Base-by-base conservation (phyloP, 2,329 filamentous ascomycete species). In the Myrmaecium sp. region DNA sequence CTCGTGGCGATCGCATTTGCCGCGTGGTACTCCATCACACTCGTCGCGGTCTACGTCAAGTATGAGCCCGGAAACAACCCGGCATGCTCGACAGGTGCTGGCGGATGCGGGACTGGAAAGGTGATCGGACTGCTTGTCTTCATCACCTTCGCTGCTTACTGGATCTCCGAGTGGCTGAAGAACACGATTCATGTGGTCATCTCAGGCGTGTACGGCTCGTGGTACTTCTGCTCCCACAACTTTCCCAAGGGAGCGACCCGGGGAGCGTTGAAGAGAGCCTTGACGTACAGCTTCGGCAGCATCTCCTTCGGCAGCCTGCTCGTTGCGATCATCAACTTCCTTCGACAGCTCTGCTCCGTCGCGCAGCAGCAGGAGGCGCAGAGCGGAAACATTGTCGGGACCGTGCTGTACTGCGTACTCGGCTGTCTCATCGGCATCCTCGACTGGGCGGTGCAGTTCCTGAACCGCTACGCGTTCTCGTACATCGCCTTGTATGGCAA, bases 401-500 rank as follows among this genome's bases (percentile, higher is more conserved):
- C 54, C 21, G 67, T 79, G 28, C 44, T 79, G 15, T 80, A 81
- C 47, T 91, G 81, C 48, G 48, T 82, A 25, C 53, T 92, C 1
- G 68, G 74, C 8, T 93, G 81, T 47, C 45, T 94, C 24, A 73
- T 94, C 30, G 57, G 66, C 3, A 43, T 93, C 2, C 55, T 94
- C 2, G 70, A 93, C 38, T 94, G 86, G 83, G 75, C 75, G 1
- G 70, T 89, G 1, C 64, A 82, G 36, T 89, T 93, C 43, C 63
- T 93, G 54, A 95, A 95, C 54, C 72, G 82, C 39, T 93, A 91
- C 39, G 83, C 83, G 1, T 93, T 91, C 52, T 83, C 74, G 16
- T 82, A 94, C 46, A 92, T 95, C 43, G 83, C 86, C 0, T 62
- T 94, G 0, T 94, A 94, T 46, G 86, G 86, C 11, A 91, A 91